phyloP scores from a whole-genome alignment of 2,329 filamentous ascomycete species.

The Colletotrichum melonis region DNA sequence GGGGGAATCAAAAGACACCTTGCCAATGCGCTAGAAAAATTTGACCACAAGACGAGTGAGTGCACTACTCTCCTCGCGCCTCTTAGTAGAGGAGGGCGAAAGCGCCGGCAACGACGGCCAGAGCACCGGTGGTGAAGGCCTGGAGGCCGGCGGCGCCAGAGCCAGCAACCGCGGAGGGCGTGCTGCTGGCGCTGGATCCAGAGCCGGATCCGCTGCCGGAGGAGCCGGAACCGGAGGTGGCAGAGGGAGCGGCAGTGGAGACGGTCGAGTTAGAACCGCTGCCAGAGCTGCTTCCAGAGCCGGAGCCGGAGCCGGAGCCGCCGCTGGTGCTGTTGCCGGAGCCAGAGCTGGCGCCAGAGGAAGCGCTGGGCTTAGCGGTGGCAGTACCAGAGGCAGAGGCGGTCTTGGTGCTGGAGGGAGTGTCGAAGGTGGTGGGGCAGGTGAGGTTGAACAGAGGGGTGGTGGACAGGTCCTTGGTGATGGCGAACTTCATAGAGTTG shows the following conservation, averaged over 20 bases:
- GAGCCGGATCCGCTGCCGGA: slow-evolving; percentile 38
- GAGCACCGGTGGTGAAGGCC: slow-evolving; percentile 34
- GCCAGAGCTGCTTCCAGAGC: slow-evolving; percentile 27
- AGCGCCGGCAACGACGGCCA: slow-evolving; percentile 36
- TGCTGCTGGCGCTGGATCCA: slow-evolving; percentile 25
- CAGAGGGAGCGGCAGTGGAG: slow-evolving; percentile 33
- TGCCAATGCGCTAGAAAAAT: slow-evolving; percentile 29
- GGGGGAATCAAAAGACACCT: slow-evolving; percentile 28
- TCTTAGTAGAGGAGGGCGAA: slow-evolving; percentile 37
- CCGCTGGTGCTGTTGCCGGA: neutral
- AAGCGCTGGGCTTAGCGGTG: slow-evolving; percentile 30
- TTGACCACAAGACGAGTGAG: neutral
- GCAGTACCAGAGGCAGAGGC: slow-evolving; percentile 36
- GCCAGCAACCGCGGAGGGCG: slow-evolving; percentile 10
- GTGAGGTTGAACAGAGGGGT: slow-evolving; percentile 64
- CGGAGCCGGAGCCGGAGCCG: slow-evolving; percentile 14
- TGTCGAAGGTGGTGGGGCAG: slow-evolving; percentile 59
- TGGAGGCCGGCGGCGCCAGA: slow-evolving; percentile 25
- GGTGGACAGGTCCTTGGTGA: slow-evolving; percentile 64
- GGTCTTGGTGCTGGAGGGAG: slow-evolving; percentile 41
- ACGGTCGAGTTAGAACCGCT: slow-evolving; percentile 29
- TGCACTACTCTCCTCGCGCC: neutral
- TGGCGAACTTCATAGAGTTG: slow-evolving; percentile 68
- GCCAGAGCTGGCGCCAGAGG: slow-evolving; percentile 36
- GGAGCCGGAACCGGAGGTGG: slow-evolving; percentile 13